Evolutionary conservation across 2,329 filamentous ascomycete species (phyloP).

Genomic region (Aspergillus fischeri): DNA sequence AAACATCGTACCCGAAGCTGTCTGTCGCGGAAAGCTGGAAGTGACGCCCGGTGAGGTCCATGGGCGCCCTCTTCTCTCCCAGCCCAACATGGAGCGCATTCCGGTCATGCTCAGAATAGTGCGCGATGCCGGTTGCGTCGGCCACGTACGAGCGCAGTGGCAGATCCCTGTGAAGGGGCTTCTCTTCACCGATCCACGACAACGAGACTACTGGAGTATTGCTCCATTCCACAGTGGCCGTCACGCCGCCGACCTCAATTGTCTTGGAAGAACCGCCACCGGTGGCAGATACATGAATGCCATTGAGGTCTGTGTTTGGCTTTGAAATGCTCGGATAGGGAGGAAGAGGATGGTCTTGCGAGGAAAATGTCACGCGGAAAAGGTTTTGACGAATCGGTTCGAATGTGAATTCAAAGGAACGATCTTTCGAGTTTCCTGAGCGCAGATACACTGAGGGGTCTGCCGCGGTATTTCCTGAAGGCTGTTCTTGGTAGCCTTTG

Average conservation of each 20-base stretch:
- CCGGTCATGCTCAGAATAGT: slow-evolving; percentile 61
- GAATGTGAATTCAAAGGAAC: slow-evolving; percentile 56
- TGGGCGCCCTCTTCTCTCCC: slow-evolving; percentile 68
- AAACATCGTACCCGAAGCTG: slow-evolving; percentile 69
- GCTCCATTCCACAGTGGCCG: slow-evolving; percentile 57
- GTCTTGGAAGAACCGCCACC: slow-evolving; percentile 35
- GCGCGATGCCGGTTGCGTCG: slow-evolving; percentile 58
- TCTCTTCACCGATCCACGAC: slow-evolving; percentile 46
- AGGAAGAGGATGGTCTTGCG: slow-evolving; percentile 58
- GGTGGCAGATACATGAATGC: slow-evolving; percentile 27
- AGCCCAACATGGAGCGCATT: slow-evolving; percentile 65
- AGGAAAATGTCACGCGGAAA: slow-evolving; percentile 65
- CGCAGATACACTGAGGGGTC: slow-evolving; percentile 37
- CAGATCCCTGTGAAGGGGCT: slow-evolving; percentile 59
- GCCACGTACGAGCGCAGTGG: slow-evolving; percentile 62
- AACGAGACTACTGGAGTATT: slow-evolving; percentile 57
- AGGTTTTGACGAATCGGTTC: slow-evolving; percentile 59
- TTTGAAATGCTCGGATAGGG: slow-evolving; percentile 58
- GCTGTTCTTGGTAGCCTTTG: slow-evolving; percentile 32
- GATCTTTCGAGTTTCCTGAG: slow-evolving; percentile 36
- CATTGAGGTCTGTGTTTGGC: slow-evolving; percentile 38
- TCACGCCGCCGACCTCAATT: slow-evolving; percentile 48
- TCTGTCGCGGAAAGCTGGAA: slow-evolving; percentile 67
- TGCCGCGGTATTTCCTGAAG: slow-evolving; percentile 11
- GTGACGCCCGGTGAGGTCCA: slow-evolving; percentile 64